Evolutionary conservation across 1,284 basidiomycete species (phyloP).

Genomic region (Sporisorium exsertum): DNA sequence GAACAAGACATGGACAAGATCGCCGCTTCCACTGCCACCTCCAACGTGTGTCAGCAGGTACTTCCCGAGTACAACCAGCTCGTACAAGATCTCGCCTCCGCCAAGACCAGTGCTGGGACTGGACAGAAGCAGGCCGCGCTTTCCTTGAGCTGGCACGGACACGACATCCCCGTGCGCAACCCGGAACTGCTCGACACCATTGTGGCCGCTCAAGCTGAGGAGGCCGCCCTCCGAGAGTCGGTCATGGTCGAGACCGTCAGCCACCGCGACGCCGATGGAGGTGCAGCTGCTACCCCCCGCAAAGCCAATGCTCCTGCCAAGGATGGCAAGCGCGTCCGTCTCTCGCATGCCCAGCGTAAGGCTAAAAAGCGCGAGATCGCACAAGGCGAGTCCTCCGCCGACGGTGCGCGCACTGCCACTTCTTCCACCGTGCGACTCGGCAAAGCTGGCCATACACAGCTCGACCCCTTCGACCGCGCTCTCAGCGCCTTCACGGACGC

Average conservation of each 20-base stretch:
- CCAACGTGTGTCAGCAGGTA: slow-evolving; percentile 75
- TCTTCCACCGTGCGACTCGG: slow-evolving; percentile 30
- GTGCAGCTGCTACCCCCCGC: slow-evolving; percentile 10
- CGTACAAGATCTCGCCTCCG: slow-evolving; percentile 71
- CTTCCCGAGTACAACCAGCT: slow-evolving; percentile 78
- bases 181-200: slow-evolving; percentile 91
- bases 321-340: slow-evolving; percentile 46
- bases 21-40: slow-evolving; percentile 75
- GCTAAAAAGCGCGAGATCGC: slow-evolving; percentile 60
- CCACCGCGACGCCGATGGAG: slow-evolving; percentile 16
- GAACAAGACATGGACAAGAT: slow-evolving; percentile 87
- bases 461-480: slow-evolving; percentile 66
- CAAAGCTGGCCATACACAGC: slow-evolving; percentile 50
- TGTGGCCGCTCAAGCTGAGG: slow-evolving; percentile 83
- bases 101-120: slow-evolving; percentile 63
- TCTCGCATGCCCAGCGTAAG: slow-evolving; percentile 64
- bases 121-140: slow-evolving; percentile 71
- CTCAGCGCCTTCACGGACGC: slow-evolving; percentile 65
- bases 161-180: slow-evolving; percentile 85
- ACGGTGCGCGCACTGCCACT: slow-evolving; percentile 31
- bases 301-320: slow-evolving; percentile 16
- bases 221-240: slow-evolving; percentile 70
- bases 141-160: slow-evolving; percentile 82
- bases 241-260: slow-evolving; percentile 57
- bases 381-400: slow-evolving; percentile 24